A percentile compares a stretch with the other conserved stretches of the same genome.
These are phyloP conservation scores for Pestalotiopsis sp. DNA, from an alignment of 2,329 filamentous ascomycete species.

Conservation along the genomic window DNA sequence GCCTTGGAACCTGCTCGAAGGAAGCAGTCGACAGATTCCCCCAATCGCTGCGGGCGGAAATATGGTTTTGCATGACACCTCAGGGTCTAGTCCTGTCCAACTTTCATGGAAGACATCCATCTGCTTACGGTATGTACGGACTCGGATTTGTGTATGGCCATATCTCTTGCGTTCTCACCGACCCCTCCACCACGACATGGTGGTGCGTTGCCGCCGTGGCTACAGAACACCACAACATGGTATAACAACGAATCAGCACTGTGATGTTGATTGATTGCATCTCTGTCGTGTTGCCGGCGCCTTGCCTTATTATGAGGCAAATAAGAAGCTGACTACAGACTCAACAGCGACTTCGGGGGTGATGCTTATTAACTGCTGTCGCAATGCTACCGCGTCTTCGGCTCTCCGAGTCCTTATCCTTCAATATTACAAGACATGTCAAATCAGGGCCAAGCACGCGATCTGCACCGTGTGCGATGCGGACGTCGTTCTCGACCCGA, in stretches of 20 bases:
- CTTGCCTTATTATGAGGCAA: conserved; percentile 1
- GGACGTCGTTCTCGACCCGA: neutral
- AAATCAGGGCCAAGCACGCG: neutral
- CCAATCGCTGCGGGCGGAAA: neutral
- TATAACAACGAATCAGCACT: neutral
- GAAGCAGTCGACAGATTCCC: neutral
- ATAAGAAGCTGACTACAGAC: neutral
- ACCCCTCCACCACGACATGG: conserved; percentile 3
- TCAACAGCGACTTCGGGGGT: neutral
- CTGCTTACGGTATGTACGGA: neutral
- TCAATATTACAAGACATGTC: neutral
- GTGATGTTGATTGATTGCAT: neutral
- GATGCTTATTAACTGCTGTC: neutral
- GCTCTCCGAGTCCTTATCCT: neutral
- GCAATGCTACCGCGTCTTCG: neutral
- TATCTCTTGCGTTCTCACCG: neutral
- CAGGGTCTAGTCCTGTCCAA: neutral
- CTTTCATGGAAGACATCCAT: neutral
- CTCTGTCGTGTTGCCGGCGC: neutral
- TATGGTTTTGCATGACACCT: neutral
- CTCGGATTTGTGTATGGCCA: neutral
- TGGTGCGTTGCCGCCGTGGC: neutral
- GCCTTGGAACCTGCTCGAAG: neutral
- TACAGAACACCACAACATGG: neutral
- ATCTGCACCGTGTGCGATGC: neutral